These are phyloP conservation scores for Kwoniella sp. DNA, from an alignment of 768 basidiomycete species.

Conservation along the genomic window DNA sequence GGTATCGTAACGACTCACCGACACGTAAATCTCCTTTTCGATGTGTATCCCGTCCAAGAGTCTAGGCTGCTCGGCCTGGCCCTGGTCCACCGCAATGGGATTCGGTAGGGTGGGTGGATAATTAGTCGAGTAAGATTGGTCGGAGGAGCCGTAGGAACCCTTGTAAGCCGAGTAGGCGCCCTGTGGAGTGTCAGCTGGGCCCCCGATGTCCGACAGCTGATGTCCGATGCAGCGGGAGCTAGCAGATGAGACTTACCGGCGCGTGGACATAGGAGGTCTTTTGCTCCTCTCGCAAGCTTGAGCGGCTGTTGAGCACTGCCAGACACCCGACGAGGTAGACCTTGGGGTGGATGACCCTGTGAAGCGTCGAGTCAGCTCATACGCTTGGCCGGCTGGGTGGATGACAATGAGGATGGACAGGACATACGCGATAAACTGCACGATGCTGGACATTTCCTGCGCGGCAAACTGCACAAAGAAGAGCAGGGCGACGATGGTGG, in stretches of 20 bases:
- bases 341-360: conserved; percentile 16
- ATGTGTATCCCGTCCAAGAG: too few species aligned
- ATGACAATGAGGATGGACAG: neutral
- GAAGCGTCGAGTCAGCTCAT: neutral
- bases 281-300: conserved; percentile 4
- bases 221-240: too few species aligned
- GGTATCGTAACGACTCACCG: too few species aligned
- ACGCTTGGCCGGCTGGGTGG: neutral
- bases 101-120: too few species aligned
- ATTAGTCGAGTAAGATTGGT: too few species aligned
- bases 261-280: conserved; percentile 5
- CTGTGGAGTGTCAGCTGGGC: too few species aligned
- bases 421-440: conserved; percentile 18
- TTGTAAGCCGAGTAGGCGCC: neutral
- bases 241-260: neutral
- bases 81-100: too few species aligned
- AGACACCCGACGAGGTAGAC: conserved; percentile 12
- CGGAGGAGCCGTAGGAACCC: too few species aligned
- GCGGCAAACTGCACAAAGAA: conserved; percentile 16
- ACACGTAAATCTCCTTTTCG: too few species aligned
- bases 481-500: conserved; percentile 9
- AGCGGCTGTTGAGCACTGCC: conserved; percentile 4
- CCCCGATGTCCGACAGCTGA: too few species aligned
- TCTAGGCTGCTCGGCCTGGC: too few species aligned
- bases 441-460: conserved; percentile 11